These are phyloP conservation scores for Trametes versicolor DNA, from an alignment of 1,284 basidiomycete species.

Conservation along the genomic window DNA sequence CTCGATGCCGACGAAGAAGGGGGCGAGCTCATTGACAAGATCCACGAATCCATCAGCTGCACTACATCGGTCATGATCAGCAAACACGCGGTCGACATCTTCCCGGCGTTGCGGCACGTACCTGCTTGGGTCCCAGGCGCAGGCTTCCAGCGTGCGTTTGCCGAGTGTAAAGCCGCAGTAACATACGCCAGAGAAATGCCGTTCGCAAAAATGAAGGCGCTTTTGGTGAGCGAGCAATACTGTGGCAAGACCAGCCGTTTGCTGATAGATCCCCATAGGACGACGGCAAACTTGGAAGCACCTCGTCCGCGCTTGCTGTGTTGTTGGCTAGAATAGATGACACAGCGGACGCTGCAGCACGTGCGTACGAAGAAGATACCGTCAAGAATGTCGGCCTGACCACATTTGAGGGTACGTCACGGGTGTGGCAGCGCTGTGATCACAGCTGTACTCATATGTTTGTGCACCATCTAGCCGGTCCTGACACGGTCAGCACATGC, in stretches of 20 bases:
- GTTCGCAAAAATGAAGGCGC: constrained; percentile 6
- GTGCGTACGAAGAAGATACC: constrained; percentile 13
- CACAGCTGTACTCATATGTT: too few relatives aligned
- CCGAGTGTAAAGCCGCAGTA: constrained; percentile 34
- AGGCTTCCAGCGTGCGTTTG: constrained; percentile 34
- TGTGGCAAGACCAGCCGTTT: too few relatives aligned
- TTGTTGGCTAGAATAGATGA: background rate
- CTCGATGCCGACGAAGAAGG: constrained; percentile 20
- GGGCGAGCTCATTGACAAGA: background rate
- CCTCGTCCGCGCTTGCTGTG: background rate
- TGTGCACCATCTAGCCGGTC: too few relatives aligned
- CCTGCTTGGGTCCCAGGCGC: constrained; percentile 42
- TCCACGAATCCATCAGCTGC: background rate
- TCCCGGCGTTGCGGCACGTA: constrained; percentile 35
- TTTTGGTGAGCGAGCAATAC: constrained; percentile 10
- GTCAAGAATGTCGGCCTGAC: constrained; percentile 21
- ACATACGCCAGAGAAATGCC: constrained; percentile 20
- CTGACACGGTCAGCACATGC: too few relatives aligned
- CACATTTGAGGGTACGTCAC: constrained; percentile 12
- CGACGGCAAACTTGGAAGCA: background rate
- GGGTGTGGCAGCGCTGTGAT: too few relatives aligned
- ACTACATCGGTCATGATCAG: constrained; percentile 7
- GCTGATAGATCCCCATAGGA: background rate
- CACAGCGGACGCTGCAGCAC: background rate
- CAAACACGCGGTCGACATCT: constrained; percentile 23